A percentile compares a stretch with the other conserved stretches of the same genome.
Conservation (phyloP, 192 early-diverging fungal genomes). For the Podila clonocystis region DNA sequence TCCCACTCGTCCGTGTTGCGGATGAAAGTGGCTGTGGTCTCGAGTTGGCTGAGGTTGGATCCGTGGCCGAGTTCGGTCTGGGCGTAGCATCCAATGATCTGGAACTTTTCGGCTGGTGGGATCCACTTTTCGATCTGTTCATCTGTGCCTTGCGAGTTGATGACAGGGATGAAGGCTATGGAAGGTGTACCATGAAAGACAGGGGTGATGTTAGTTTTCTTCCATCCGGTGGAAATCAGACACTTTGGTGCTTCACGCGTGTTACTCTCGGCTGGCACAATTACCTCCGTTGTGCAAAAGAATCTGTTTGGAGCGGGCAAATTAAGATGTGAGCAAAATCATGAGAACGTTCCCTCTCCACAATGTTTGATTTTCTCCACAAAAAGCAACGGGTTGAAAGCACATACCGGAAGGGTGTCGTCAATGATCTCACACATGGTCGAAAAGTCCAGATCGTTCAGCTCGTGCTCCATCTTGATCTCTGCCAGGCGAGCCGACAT, state of each 20-base stretch:
- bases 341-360: neutral
- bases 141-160: constrained; percentile 72
- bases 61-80: constrained; percentile 81
- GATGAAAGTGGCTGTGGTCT: constrained; percentile 86
- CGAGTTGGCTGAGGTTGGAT: constrained; percentile 83
- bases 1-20: constrained; percentile 89
- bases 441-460: constrained; percentile 48
- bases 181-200: neutral
- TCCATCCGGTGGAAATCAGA: too few relatives aligned
- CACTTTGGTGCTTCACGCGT: too few relatives aligned
- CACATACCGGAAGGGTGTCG: constrained; percentile 40
- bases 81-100: constrained; percentile 88
- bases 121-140: constrained; percentile 82
- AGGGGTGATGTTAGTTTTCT: too few relatives aligned
- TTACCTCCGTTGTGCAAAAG: constrained; percentile 36
- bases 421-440: constrained; percentile 41
- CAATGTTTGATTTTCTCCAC: neutral
- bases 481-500: constrained; percentile 47
- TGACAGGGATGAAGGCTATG: constrained; percentile 78
- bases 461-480: constrained; percentile 46
- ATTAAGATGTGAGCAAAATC: neutral
- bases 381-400: neutral
- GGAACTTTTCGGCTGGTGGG: constrained; percentile 68
- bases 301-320: constrained; percentile 4
- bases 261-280: too few relatives aligned